Evolutionary conservation across 495 filamentous ascomycete genomes (phyloP).

Genomic region (Apiosordaria backusii): DNA sequence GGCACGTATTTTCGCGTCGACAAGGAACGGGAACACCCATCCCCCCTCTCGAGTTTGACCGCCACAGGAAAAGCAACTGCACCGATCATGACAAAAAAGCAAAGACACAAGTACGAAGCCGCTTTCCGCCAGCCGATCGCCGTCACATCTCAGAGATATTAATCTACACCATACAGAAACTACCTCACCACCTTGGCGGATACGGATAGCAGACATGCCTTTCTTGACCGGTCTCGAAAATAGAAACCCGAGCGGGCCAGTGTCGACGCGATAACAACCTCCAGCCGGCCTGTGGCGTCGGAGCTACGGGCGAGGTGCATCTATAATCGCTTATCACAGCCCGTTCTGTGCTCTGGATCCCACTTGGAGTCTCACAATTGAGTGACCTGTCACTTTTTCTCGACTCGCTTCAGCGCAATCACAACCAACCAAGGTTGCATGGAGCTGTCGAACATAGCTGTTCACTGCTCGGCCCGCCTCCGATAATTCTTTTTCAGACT

Average conservation of each 20-base stretch:
- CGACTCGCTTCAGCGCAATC: conserved; percentile 4
- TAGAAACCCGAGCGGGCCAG: background rate
- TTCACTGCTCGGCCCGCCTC: conserved; percentile 11
- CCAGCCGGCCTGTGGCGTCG: conserved; percentile 1
- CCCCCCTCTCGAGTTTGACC: background rate
- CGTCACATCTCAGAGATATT: background rate
- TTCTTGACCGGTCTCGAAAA: background rate
- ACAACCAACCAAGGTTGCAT: conserved; percentile 4
- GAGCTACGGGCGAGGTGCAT: conserved; percentile 8
- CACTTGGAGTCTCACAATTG: background rate
- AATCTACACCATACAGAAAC: background rate
- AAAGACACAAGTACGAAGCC: background rate
- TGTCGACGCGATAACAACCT: background rate
- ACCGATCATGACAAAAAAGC: background rate
- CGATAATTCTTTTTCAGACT: conserved; percentile 12
- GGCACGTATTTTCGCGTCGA: conserved; percentile 11
- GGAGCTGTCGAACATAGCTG: conserved; percentile 22
- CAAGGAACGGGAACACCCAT: background rate
- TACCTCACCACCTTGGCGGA: background rate
- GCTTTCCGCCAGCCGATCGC: conserved; percentile 1
- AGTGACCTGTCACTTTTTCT: conserved; percentile 18
- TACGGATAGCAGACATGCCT: background rate
- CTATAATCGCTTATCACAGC: conserved; percentile 18
- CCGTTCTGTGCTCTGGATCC: background rate
- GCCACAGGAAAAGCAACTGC: background rate